A percentile compares a stretch with the other conserved stretches of the same genome.
Evolutionary conservation across 1,284 basidiomycete genomes (phyloP).

Genomic region (Moesziomyces parantarcticus): DNA sequence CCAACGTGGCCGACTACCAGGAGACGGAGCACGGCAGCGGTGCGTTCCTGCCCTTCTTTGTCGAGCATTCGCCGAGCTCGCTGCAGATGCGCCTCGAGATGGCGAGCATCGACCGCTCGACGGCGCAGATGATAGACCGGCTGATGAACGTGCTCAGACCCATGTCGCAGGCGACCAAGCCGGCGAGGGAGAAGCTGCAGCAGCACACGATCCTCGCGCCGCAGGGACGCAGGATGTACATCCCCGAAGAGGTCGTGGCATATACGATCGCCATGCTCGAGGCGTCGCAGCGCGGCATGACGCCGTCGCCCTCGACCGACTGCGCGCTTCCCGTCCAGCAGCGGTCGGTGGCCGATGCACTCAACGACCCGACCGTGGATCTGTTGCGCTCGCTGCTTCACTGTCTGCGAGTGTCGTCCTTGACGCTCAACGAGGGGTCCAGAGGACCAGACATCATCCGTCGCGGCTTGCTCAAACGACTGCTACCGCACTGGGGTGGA

Average conservation of each 20-base stretch:
- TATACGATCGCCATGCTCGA: slow-evolving; percentile 67
- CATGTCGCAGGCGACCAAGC: slow-evolving; percentile 50
- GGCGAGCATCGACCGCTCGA: slow-evolving; percentile 47
- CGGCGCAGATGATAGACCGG: slow-evolving; percentile 62
- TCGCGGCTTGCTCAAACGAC: slow-evolving; percentile 63
- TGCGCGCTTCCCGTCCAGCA: slow-evolving; percentile 28
- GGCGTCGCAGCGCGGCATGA: slow-evolving; percentile 57
- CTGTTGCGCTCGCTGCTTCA: slow-evolving; percentile 59
- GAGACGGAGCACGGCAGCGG: slow-evolving; percentile 62
- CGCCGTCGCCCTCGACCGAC: slow-evolving; percentile 44
- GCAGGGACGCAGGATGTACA: slow-evolving; percentile 58
- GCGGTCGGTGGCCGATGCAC: slow-evolving; percentile 45
- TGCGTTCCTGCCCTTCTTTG: slow-evolving; percentile 61
- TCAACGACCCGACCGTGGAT: slow-evolving; percentile 51
- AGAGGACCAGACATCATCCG: slow-evolving; percentile 51
- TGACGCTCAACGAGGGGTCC: slow-evolving; percentile 39
- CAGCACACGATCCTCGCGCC: slow-evolving; percentile 60
- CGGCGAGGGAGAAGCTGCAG: slow-evolving; percentile 47
- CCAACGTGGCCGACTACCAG: slow-evolving; percentile 50
- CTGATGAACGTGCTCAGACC: slow-evolving; percentile 60
- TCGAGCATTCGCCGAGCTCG: slow-evolving; percentile 45
- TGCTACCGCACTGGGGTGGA: slow-evolving; percentile 65
- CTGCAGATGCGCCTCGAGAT: slow-evolving; percentile 42
- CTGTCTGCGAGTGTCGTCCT: slow-evolving; percentile 45
- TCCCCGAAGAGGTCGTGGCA: slow-evolving; percentile 64